phyloP scores from a whole-genome alignment of 2,329 filamentous ascomycete genomes.

The Juglanconis oblonga region DNA sequence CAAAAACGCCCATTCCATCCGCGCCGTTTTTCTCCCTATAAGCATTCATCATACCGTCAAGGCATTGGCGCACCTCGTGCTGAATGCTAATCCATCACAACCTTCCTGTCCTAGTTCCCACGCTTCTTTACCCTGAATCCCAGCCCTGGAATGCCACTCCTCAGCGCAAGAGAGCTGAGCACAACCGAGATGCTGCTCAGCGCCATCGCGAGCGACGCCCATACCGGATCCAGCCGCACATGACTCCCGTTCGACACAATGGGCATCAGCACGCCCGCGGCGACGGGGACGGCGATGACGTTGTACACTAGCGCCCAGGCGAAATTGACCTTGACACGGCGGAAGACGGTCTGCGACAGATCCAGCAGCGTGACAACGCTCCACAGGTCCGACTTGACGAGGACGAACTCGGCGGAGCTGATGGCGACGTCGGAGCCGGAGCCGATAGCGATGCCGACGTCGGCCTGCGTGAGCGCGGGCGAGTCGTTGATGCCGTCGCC shows the following conservation, averaged over 20 bases:
- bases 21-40: too few relatives aligned
- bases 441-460: slow-evolving; percentile 81
- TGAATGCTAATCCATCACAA: too few relatives aligned
- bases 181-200: slow-evolving; percentile 88
- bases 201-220: slow-evolving; percentile 91
- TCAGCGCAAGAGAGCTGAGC: slow-evolving; percentile 72
- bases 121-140: slow-evolving; percentile 39
- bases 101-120: background rate
- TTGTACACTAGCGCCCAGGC: slow-evolving; percentile 85
- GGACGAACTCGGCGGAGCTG: slow-evolving; percentile 76
- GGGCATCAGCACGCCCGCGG: slow-evolving; percentile 73
- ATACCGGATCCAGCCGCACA: slow-evolving; percentile 70
- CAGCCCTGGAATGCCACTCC: slow-evolving; percentile 42
- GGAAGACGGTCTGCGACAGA: slow-evolving; percentile 70
- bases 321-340: slow-evolving; percentile 81
- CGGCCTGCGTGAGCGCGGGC: slow-evolving; percentile 74
- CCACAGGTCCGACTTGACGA: slow-evolving; percentile 68
- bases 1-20: too few relatives aligned
- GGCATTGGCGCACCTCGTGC: too few relatives aligned
- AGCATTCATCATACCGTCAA: too few relatives aligned
- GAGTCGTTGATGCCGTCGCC: slow-evolving; percentile 90
- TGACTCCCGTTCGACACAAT: slow-evolving; percentile 49
- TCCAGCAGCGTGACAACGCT: slow-evolving; percentile 71
- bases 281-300: slow-evolving; percentile 71
- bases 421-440: slow-evolving; percentile 83